Percentiles rank a stretch among this genome's conserved stretches.
Evolutionary conservation across 768 basidiomycete genomes (phyloP).

Genomic region (Rhizopogon roseolus): DNA sequence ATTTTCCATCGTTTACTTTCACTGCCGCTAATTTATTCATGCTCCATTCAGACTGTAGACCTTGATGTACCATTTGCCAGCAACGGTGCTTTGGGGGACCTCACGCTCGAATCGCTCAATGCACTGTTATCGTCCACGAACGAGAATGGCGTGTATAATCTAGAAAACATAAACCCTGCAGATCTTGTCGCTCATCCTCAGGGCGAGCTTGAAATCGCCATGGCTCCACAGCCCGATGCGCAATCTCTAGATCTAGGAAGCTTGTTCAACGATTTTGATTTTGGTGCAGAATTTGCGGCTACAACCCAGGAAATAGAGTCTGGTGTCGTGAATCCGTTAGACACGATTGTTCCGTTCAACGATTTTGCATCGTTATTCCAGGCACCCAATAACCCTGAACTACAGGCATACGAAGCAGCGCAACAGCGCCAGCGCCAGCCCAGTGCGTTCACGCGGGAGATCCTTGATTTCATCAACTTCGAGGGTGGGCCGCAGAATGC

Average conservation of each 20-base stretch:
- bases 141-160: conserved; percentile 31
- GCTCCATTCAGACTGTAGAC: conserved; percentile 4
- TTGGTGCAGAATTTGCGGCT: conserved; percentile 5
- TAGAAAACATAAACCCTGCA: conserved; percentile 27
- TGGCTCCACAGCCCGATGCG: conserved; percentile 9
- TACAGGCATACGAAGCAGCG: conserved; percentile 8
- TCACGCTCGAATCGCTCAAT: conserved; percentile 20
- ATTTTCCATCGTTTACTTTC: neutral
- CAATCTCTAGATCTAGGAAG: conserved; percentile 6
- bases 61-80: conserved; percentile 12
- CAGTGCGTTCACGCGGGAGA: conserved; percentile 23
- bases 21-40: neutral
- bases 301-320: conserved; percentile 6
- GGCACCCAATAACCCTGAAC: conserved; percentile 7
- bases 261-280: conserved; percentile 19
- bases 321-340: neutral
- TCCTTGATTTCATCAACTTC: conserved; percentile 36
- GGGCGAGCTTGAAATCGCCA: conserved; percentile 31
- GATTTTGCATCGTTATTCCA: conserved; percentile 20
- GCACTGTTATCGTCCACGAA: conserved; percentile 26
- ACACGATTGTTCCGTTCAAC: conserved; percentile 1
- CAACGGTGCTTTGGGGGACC: neutral
- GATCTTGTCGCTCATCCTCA: conserved; percentile 28
- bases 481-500: conserved; percentile 11
- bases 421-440: conserved; percentile 14